phyloP scores from a whole-genome alignment of 331 rosid genomes.

The Acacia pycnantha region DNA sequence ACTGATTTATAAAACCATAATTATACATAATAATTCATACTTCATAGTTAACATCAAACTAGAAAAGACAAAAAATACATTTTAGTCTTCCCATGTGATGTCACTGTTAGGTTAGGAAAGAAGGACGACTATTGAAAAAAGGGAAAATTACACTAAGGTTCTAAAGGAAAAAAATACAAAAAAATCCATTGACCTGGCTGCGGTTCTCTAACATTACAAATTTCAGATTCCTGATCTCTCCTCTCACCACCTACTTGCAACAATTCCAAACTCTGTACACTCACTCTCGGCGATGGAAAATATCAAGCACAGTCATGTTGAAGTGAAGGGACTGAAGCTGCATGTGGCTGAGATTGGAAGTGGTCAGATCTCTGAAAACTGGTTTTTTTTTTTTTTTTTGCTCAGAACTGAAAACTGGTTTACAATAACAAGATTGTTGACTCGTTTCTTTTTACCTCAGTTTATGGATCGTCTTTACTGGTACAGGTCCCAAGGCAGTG shows the following conservation, averaged over 20 bases:
- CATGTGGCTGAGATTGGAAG: constrained; percentile 57
- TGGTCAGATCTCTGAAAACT: constrained; percentile 19
- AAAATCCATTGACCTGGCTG: neutral
- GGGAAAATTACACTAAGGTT: too few species aligned
- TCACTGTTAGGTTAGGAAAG: too few species aligned
- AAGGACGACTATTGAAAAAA: too few species aligned
- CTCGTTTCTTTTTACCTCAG: neutral
- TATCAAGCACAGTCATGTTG: constrained; percentile 41
- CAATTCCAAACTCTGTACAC: neutral
- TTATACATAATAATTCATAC: too few species aligned
- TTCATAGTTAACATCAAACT: too few species aligned
- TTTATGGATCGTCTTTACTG: neutral
- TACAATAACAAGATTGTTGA: neutral
- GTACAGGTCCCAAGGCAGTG: constrained; percentile 51
- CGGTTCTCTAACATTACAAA: neutral
- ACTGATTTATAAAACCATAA: too few species aligned
- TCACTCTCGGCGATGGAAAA: constrained; percentile 35
- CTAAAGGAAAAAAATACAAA: too few species aligned
- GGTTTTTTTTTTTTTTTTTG: too few species aligned
- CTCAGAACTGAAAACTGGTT: neutral
- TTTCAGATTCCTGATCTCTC: neutral
- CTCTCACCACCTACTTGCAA: neutral
- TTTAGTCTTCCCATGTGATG: too few species aligned
- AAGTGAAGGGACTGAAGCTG: constrained; percentile 59
- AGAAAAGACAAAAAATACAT: too few species aligned